These are phyloP conservation scores for Diaporthe sp. DNA, from an alignment of 2,329 filamentous ascomycete genomes.

Conservation along the genomic window DNA sequence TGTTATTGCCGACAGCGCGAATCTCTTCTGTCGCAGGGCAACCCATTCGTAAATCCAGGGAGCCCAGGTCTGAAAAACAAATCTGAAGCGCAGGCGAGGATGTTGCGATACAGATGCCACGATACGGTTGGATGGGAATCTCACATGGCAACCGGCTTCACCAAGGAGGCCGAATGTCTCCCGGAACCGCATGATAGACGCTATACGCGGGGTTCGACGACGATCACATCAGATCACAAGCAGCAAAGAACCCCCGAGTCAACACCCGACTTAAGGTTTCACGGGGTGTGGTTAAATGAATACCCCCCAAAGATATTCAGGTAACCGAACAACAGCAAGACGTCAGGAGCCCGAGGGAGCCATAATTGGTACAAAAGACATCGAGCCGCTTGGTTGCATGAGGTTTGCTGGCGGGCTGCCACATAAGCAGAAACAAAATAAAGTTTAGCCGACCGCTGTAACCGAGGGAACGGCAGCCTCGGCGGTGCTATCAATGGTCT, in stretches of 20 bases:
- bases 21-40: not conserved
- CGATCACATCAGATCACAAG: not conserved
- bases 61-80: not conserved
- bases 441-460: conserved; percentile 3
- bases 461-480: conserved; percentile 19
- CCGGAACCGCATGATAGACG: not conserved
- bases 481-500: conserved; percentile 1
- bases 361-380: not conserved
- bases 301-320: not conserved
- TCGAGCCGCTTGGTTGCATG: not conserved
- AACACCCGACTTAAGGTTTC: not conserved
- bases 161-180: not conserved
- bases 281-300: not conserved
- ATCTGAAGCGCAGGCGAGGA: not conserved
- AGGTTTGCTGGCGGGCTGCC: not conserved
- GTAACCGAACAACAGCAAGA: conserved; percentile 3
- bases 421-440: not conserved
- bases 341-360: not conserved
- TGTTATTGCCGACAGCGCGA: not conserved
- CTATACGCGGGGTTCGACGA: no score
- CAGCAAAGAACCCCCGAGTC: not conserved
- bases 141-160: not conserved
- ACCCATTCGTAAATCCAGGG: not conserved
- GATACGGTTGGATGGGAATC: not conserved
- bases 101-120: not conserved